Conservation (phyloP, 1,139 yeast species). For the Debaryomycetaceae sp. region DNA sequence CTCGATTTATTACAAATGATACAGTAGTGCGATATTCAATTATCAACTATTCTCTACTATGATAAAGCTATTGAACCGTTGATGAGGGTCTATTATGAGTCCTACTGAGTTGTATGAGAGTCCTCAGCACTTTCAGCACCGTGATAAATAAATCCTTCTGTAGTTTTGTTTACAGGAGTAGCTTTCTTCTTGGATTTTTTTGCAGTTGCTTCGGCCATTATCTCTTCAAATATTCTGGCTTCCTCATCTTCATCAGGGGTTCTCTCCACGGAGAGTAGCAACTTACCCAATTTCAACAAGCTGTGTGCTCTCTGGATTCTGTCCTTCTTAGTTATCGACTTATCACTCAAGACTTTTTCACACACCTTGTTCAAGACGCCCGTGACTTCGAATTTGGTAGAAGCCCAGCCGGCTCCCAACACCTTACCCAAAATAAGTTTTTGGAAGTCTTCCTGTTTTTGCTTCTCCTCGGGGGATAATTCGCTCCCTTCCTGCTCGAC, state of each 20-base stretch:
- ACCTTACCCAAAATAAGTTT: conserved; percentile 68
- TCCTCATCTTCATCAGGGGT: conserved; percentile 71
- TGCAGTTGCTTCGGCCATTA: conserved; percentile 65
- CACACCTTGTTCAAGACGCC: conserved; percentile 66
- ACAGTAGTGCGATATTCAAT: background rate
- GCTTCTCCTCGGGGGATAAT: conserved; percentile 40
- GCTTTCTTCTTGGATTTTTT: conserved; percentile 37
- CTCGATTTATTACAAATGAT: too few relatives aligned
- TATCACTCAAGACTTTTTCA: conserved; percentile 56
- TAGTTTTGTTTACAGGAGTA: conserved; percentile 13
- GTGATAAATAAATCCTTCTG: conserved; percentile 21
- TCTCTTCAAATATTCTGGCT: conserved; percentile 69
- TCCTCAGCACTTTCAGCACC: conserved; percentile 15
- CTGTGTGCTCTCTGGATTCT: conserved; percentile 60
- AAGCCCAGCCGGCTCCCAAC: conserved; percentile 76
- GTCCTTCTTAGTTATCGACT: conserved; percentile 46
- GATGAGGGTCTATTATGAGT: background rate
- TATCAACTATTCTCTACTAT: background rate
- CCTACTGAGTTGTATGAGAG: background rate
- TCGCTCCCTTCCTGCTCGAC: conserved; percentile 25
- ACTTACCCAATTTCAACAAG: conserved; percentile 53
- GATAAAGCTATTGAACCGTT: background rate
- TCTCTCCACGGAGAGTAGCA: conserved; percentile 54
- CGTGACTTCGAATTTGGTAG: conserved; percentile 71
- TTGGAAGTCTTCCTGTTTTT: conserved; percentile 60